Evolutionary conservation across 169 alveolate genomes (phyloP), one percentile per base, ranked within the genome.

Genomic region (Plasmodium fragile): DNA sequence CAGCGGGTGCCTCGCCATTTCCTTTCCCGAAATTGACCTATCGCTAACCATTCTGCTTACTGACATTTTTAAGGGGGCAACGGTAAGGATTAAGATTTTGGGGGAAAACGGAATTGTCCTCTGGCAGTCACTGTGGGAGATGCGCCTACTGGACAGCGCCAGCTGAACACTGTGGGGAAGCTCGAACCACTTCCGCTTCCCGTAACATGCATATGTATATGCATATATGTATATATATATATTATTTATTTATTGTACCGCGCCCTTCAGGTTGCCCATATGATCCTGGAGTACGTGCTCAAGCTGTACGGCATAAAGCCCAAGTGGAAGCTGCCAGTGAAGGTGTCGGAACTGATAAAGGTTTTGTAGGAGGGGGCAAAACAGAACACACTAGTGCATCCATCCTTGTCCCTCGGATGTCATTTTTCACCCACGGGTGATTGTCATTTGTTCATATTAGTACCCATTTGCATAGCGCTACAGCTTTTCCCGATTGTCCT

Each of bases 1-100:
- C 59, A 93, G 95, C 39, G 96, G 96, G 10, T 93, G 95, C 82
- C 43, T 85, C 28, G 90, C 95, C 30, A 32, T 92, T 25, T 85
- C 95, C 4, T 95, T 95, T 72, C 96, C 96, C 25, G 95, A 95
- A 32, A 81, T 95, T 53, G 92, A 92, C n/a, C 65, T 95, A 28
- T 95, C 96, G 1, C 55, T 95, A 3, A 93, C 95, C 2, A 81
- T 95, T 16, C 85, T 95, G 11, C 73, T 95, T 28, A 91, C 95
- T 4, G 96, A 95, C 59, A 78, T 93, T 32, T 77, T 70, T 53
- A 95, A 92, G 45, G 96, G 96, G 39, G 81, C 96, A 79, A 55
- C 81, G 7, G 94, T 89, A 79, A 59, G 30, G 45, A 8, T 71
- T 32, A 72, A n/a, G 7, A 25, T 30, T 75, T 43, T 13, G 18